Percentiles rank a stretch among this genome's conserved stretches.
These are phyloP conservation scores for Emiliania huxleyi DNA, from an alignment of 78 protist species.

Conservation along the genomic window DNA sequence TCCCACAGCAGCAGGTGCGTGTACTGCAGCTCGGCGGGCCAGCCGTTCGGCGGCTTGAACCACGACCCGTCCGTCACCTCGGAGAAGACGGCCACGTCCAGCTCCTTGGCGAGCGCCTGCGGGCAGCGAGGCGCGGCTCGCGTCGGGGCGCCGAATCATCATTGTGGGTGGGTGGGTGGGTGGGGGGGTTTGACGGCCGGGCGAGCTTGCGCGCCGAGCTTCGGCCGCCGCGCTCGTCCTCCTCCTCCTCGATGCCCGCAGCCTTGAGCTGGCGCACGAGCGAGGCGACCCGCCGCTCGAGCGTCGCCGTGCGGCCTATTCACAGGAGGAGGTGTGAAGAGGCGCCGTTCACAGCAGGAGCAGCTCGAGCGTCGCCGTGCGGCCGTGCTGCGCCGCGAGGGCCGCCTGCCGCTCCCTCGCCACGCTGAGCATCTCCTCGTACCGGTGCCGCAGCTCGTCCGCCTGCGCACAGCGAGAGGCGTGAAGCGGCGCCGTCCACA, in stretches of 20 bases:
- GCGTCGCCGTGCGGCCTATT: not conserved
- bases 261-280: not conserved
- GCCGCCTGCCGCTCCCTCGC: not conserved
- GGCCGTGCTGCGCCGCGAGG: not conserved
- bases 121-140: too few species aligned
- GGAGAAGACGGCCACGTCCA: not conserved
- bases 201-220: too few species aligned
- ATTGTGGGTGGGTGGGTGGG: too few species aligned
- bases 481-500: not conserved
- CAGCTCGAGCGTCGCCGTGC: not conserved
- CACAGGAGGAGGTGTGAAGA: too few species aligned
- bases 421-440: not conserved
- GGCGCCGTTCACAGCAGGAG: too few species aligned
- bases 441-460: not conserved
- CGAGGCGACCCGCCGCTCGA: not conserved
- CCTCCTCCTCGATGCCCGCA: not conserved
- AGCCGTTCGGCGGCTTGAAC: not conserved
- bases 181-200: too few species aligned
- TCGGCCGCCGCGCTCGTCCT: not conserved
- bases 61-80: not conserved
- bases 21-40: not conserved
- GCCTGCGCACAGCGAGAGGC: too few species aligned
- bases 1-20: conserved; percentile 6
- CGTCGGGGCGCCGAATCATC: too few species aligned
- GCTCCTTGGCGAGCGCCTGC: not conserved